Base-by-base conservation (phyloP, 2,329 filamentous ascomycete species). In the Xylariaceae sp. region DNA sequence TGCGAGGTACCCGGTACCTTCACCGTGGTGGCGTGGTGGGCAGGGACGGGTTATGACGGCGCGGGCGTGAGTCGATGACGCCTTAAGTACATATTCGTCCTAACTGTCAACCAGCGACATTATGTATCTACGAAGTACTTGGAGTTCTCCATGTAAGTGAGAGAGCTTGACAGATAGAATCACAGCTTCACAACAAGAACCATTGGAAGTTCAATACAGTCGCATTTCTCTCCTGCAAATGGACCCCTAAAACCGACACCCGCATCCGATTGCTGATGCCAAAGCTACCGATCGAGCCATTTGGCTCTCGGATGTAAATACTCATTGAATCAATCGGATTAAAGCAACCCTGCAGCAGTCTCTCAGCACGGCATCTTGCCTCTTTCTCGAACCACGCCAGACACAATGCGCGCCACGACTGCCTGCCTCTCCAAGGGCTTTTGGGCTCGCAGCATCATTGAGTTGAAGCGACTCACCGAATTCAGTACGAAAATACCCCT, bases 381-480 rank as follows among this genome's bases (percentile, higher is more conserved):
- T 45, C 13, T 18, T 53, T 45, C 23, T 50, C 35, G 23, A 44
- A 55, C 47, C 23, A 45, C 37, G n/a, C 18, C 48, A 51, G 17
- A 15, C 64, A 74, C 64, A 51, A 85, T 86, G 83, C 78, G 76
- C 68, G 70, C 75, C 57, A 73, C 71, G 13, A 78, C 81, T 17
- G 69, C 73, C 15, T 70, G 73, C 57, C 72, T 82, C 37, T 72
- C 74, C 61, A 83, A 78, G 71, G 79, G 82, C 74, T 84, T 88
- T 69, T 74, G 80, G 65, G 76, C 76, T 59, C 79, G 85, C 48
- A 87, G 83, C 66, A 51, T 84, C 44, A 82, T 87, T 53, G 84
- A 87, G 69, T 77, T 87, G 61, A 81, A 78, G 68, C 77, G 84
- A 49, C 75, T 82, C 48, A 78, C 82, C 1, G 74, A 75, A 17